Conservation (phyloP, 768 basidiomycete species). For the Psilocybe tampanensis region DNA sequence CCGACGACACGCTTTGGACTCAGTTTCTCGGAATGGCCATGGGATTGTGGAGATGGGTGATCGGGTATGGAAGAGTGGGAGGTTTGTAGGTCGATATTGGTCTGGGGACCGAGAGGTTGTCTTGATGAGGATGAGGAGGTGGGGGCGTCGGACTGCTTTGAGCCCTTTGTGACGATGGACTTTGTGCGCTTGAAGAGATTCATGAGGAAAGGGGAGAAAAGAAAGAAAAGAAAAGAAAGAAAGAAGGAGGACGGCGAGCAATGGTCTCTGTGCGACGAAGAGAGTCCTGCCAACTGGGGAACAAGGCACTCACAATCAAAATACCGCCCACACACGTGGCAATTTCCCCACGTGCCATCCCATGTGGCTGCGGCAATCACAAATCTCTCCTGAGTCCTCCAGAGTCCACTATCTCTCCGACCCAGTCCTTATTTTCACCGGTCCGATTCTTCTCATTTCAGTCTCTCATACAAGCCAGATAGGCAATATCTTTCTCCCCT, state of each 20-base stretch:
- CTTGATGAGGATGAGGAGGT: conserved; percentile 17
- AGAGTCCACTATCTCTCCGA: background rate
- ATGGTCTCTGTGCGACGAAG: conserved; percentile 19
- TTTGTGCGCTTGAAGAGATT: conserved; percentile 26
- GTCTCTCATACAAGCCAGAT: no score
- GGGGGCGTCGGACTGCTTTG: conserved; percentile 10
- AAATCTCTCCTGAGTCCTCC: background rate
- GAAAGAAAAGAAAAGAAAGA: conserved; percentile 10
- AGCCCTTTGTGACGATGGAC: conserved; percentile 16
- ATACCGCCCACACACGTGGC: conserved; percentile 28
- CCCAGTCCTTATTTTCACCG: background rate
- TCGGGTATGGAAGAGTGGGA: conserved; percentile 5
- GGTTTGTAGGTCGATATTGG: conserved; percentile 11
- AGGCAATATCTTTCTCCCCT: no score
- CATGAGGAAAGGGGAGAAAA: conserved; percentile 17
- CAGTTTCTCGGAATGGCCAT: background rate
- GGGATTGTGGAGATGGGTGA: conserved; percentile 8
- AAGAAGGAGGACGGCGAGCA: conserved; percentile 10
- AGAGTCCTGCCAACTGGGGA: conserved; percentile 25
- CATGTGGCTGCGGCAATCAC: conserved; percentile 32
- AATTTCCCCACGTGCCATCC: conserved; percentile 25
- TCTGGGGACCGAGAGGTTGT: conserved; percentile 17
- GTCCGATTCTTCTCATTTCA: no score
- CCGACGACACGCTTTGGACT: conserved; percentile 11
- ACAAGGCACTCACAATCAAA: conserved; percentile 28